Base-by-base conservation (phyloP, 345 rosid species). In the Eucalyptus decipiens region DNA sequence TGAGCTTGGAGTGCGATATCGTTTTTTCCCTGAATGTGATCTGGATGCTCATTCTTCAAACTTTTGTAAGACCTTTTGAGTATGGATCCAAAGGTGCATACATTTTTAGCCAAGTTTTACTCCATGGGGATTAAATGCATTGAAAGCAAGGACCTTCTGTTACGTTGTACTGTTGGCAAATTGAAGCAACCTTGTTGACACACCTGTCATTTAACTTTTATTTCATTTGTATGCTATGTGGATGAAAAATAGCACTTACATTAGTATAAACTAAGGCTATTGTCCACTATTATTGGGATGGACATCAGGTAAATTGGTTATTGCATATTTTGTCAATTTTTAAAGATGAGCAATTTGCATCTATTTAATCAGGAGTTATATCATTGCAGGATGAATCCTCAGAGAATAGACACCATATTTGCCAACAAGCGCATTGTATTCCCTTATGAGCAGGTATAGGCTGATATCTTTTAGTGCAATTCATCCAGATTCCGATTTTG, bases 401-500 rank as follows among this genome's bases (percentile, higher is more conserved):
- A 97, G 94, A 94, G 99, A 91, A 95, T 97, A 92, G 99, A 97
- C 89, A 88, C 93, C 72, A 91, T 92, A 48, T 93, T 93, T 87
- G 93, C 98, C 90, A 95, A 94, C 90, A 97, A 97, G 94, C 94
- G 98, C 81, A 95, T 96, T 89, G 92, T 94, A 92, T 95, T 95
- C 92, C 95, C 96, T 88, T 96, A 97, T 86, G 98, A 97, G 93
- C 99, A 97, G 99, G 99, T 97, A 94, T 65, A 58, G 34, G 30
- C 45, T 88, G 56, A 60, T 16, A n/a, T 60, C 69, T 60, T 56
- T 28, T 60, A 12, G 69, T 28, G 69, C 69, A 60, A 60, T 60
- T 60, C 17, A 60, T 28, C 69, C 32, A 60, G 69, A 60, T 60
- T 60, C 32, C 69, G 30, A 11, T 60, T 60, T 60, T 60, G 69